Evolutionary conservation across 2,329 filamentous ascomycete species (phyloP).

Genomic region (Teratosphaeria destructans): DNA sequence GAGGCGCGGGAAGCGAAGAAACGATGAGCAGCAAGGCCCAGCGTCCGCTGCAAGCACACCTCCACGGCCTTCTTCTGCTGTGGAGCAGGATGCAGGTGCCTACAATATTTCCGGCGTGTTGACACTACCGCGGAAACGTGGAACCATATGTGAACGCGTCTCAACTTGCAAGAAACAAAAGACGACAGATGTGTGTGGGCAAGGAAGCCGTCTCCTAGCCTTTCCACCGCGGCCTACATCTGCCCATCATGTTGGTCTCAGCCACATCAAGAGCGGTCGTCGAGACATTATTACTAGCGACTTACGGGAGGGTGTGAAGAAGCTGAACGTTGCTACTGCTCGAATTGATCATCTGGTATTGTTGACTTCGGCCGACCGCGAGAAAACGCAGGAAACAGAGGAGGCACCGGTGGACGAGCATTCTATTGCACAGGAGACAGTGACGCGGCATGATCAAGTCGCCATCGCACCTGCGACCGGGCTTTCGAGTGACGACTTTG

Average conservation of each 20-base stretch:
- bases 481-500: conserved; percentile 19
- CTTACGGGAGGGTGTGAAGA: background rate
- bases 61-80: background rate
- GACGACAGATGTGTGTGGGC: background rate
- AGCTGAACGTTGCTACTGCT: background rate
- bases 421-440: background rate
- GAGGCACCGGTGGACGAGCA: background rate
- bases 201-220: background rate
- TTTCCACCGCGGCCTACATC: background rate
- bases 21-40: conserved; percentile 5
- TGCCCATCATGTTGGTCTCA: conserved; percentile 27
- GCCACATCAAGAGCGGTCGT: conserved; percentile 33
- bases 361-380: background rate
- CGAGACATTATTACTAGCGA: conserved; percentile 1
- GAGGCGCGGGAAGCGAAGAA: conserved; percentile 14
- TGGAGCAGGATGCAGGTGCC: background rate
- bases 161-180: conserved; percentile 4
- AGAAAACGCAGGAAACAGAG: background rate
- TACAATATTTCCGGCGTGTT: background rate
- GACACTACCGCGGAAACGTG: conserved; percentile 1
- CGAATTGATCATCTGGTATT: background rate
- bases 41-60: background rate
- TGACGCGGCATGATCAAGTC: background rate
- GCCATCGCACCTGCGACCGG: background rate
- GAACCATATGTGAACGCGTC: background rate